A percentile compares a stretch with the other conserved stretches of the same genome.
Conservation (phyloP, 208 protist genomes). For the Acanthamoeba rhysodes region DNA sequence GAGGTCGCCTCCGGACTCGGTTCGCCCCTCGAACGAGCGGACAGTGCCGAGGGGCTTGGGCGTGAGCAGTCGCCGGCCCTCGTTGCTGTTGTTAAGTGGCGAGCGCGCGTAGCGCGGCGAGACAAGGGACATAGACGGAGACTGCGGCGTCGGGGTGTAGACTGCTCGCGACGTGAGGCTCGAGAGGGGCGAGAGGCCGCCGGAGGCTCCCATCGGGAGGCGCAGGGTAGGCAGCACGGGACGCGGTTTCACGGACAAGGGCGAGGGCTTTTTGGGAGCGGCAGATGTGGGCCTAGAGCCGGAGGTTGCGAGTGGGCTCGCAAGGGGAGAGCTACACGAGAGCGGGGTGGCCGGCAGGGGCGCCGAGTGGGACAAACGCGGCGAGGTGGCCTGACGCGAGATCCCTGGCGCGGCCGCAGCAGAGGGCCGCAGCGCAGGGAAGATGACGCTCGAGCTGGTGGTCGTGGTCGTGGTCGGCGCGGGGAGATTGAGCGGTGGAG, state of each 20-base stretch:
- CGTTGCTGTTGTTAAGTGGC: neutral
- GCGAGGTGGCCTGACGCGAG: neutral
- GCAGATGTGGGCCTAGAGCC: neutral
- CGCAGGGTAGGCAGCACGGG: neutral
- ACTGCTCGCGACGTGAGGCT: neutral
- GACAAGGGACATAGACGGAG: neutral
- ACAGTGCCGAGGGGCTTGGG: neutral
- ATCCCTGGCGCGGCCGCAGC: neutral
- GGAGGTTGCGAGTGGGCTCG: neutral
- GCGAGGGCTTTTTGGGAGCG: neutral
- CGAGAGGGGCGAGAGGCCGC: neutral
- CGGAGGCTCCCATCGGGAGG: neutral
- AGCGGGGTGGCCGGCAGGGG: neutral
- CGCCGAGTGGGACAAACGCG: neutral
- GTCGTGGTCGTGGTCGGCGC: no score
- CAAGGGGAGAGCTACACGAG: no score
- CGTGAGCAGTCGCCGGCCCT: neutral
- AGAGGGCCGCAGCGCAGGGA: no score
- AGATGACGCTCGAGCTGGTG: neutral
- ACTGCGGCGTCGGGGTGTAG: neutral
- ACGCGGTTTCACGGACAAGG: neutral
- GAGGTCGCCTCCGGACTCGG: neutral
- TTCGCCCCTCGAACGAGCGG: neutral
- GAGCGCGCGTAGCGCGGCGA: neutral
- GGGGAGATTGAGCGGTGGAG: neutral